Base-by-base conservation (phyloP, 495 filamentous ascomycete species). In the Oidiodendron maius region DNA sequence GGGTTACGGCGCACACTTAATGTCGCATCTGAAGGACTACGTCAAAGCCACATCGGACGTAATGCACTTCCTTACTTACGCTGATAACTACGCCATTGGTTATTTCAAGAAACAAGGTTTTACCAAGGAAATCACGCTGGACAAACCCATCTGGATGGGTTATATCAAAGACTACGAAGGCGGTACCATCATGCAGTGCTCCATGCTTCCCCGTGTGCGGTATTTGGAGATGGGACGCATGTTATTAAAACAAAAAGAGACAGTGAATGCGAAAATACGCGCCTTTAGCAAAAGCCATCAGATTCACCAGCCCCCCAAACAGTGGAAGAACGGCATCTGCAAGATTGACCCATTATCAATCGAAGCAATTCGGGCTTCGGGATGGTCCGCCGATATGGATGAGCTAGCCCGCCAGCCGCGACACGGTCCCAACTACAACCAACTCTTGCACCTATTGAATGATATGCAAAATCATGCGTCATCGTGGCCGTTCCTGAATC, bases 111-210 rank as follows among this genome's bases (percentile, higher is more conserved):
- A 98, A 65, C 93, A 98, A 65, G 93, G 93, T 0, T 98, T 98
- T 57, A 97, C 94, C 0, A 98, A 98, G 63, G 91, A 98, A 53
- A 97, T 98, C 56, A 96, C 89, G 0, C 79, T 98, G 1, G 87
- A 91, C 37, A 85, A 81, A 60, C 78, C 83, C 6, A 82, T 87
- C 15, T 98, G 93, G 93, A 98, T 97, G 94, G 93, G 93, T 23
- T 98, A 96, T 61, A 98, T 98, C 65, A 98, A 98, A 66, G 93
- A 98, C 65, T 98, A 98, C 65, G 93, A 98, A 69, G 93, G 93
- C 23, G 93, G 93, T 36, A 98, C 93, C 0, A 95, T 98, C 55
- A 98, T 98, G 93, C 93, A 98, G 67, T 98, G 93, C 64, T 86
- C 85, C 39, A 97, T 98, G 93, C 76, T 98, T 22, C 93, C 93